A percentile compares a stretch with the other conserved stretches of the same genome.
Conservation (phyloP, 2,329 filamentous ascomycete genomes). For the Thermoascus crustaceus region DNA sequence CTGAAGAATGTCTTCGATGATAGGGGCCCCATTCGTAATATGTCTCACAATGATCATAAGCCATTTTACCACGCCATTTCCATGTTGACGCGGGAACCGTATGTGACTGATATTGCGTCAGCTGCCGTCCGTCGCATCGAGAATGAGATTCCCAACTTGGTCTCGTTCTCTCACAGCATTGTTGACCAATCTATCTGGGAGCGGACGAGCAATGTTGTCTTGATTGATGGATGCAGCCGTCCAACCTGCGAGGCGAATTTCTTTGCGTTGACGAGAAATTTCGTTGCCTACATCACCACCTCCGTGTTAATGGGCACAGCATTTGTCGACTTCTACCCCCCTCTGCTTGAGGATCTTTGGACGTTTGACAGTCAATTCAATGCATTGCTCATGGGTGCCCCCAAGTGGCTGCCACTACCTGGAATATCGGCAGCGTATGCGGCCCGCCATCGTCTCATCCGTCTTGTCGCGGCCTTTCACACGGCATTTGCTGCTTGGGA, state of each 20-base stretch:
- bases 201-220: conserved; percentile 39
- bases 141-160: conserved; percentile 45
- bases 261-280: conserved; percentile 47
- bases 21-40: conserved; percentile 26
- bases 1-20: conserved; percentile 39
- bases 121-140: conserved; percentile 33
- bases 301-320: conserved; percentile 46
- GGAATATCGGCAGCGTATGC: conserved; percentile 42
- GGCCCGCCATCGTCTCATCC: conserved; percentile 35
- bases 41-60: conserved; percentile 26
- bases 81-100: conserved; percentile 40
- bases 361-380: conserved; percentile 48
- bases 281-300: conserved; percentile 43
- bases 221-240: conserved; percentile 32
- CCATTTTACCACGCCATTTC: conserved; percentile 31
- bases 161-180: conserved; percentile 51
- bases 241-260: conserved; percentile 43
- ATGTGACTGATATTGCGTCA: conserved; percentile 35
- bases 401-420: conserved; percentile 48
- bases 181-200: conserved; percentile 60
- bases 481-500: conserved; percentile 35
- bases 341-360: conserved; percentile 49
- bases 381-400: conserved; percentile 47
- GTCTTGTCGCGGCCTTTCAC: conserved; percentile 35
- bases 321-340: conserved; percentile 45